These are phyloP conservation scores for Canariomyces notabilis DNA, from an alignment of 2,329 filamentous ascomycete species.

Conservation along the genomic window DNA sequence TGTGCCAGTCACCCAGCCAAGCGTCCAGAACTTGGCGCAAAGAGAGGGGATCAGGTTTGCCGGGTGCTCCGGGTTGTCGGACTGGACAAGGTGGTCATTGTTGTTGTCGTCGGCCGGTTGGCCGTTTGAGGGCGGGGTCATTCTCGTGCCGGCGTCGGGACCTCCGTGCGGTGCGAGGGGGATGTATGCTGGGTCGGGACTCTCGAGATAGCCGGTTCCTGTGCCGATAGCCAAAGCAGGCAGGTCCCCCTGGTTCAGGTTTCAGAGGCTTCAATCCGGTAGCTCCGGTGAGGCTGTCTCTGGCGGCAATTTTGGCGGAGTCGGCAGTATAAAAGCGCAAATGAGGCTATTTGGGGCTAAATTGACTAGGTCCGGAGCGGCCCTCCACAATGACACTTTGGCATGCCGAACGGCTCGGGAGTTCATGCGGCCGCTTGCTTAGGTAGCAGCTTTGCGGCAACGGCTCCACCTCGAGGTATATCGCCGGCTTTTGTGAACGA, in stretches of 20 bases:
- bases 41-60: conserved; percentile 92
- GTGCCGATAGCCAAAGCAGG: background rate
- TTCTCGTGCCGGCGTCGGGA: conserved; percentile 1
- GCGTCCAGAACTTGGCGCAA: conserved; percentile 90
- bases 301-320: conserved; percentile 10
- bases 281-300: conserved; percentile 3
- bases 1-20: conserved; percentile 90
- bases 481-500: background rate
- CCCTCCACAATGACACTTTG: conserved; percentile 7
- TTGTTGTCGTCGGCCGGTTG: conserved; percentile 29
- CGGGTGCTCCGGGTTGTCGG: conserved; percentile 73
- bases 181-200: background rate
- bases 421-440: background rate
- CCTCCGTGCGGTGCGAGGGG: background rate
- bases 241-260: background rate
- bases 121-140: conserved; percentile 17
- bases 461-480: background rate
- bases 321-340: conserved; percentile 18
- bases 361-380: conserved; percentile 16
- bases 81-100: conserved; percentile 55
- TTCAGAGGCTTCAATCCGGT: background rate
- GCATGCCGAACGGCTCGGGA: background rate
- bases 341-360: conserved; percentile 28
- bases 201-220: conserved; percentile 1
- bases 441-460: background rate